Percentiles rank a stretch among this genome's conserved stretches.
phyloP scores from a whole-genome alignment of 129 eudicot species.

The Lactuca sativa region DNA sequence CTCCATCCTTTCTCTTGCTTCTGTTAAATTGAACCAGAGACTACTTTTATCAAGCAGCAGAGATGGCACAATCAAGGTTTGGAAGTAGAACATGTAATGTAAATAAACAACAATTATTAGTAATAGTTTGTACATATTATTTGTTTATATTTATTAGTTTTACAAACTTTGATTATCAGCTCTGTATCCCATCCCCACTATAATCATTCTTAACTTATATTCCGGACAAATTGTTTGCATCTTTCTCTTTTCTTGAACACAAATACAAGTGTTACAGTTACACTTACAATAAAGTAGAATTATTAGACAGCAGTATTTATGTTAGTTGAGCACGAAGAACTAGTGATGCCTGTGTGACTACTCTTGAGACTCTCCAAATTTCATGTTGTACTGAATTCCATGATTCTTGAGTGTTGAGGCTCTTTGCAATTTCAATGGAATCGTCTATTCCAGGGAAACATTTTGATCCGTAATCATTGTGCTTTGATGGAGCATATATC shows the following conservation, averaged over 20 bases:
- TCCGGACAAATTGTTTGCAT: background rate
- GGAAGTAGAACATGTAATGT: slow-evolving; percentile 59
- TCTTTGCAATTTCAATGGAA: slow-evolving; percentile 62
- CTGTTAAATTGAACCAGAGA: slow-evolving; percentile 91
- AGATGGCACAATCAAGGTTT: slow-evolving; percentile 97
- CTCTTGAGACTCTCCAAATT: slow-evolving; percentile 90
- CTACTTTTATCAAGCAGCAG: slow-evolving; percentile 89
- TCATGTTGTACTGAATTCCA: slow-evolving; percentile 80
- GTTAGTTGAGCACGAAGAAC: slow-evolving; percentile 66
- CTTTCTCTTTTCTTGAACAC: background rate
- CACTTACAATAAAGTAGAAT: background rate
- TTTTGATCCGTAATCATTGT: slow-evolving; percentile 77
- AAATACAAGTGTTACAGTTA: background rate
- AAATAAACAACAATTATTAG: background rate
- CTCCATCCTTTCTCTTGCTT: slow-evolving; percentile 81
- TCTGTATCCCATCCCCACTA: slow-evolving; percentile 11
- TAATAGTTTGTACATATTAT: slow-evolving; percentile 47
- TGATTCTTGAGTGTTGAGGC: slow-evolving; percentile 47
- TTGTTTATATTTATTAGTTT: slow-evolving; percentile 9
- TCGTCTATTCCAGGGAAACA: slow-evolving; percentile 83
- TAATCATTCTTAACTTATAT: slow-evolving; percentile 2
- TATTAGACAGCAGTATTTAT: slow-evolving; percentile 22
- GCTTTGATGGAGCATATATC: slow-evolving; percentile 87
- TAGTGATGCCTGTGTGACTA: slow-evolving; percentile 65
- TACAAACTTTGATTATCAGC: slow-evolving; percentile 13